Base-by-base conservation (phyloP, 306 rosid species). In the Hylodesmum podocarpum region DNA sequence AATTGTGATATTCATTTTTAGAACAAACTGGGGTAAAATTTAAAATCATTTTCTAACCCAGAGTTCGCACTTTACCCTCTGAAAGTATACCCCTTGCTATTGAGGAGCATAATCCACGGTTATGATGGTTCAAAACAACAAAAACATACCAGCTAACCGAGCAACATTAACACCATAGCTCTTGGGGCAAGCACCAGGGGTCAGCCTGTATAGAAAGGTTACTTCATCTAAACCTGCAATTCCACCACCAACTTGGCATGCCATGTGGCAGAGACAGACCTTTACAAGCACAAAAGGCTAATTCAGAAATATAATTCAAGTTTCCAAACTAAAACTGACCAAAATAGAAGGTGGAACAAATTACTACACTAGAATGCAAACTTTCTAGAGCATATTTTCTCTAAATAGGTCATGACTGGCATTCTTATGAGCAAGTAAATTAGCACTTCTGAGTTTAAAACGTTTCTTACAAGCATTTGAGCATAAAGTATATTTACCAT, bases 81-180 rank as follows among this genome's bases (percentile, higher is more conserved):
- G 16, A 36, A 55, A 37, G 12, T 65, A 39, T 13, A 65, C 27
- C 25, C 27, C 27, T 59, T 14, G 0, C 66, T 28, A 14, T 2
- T 8, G 49, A 8, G 28, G 47, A 64, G 70, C 28, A 19, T 5
- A 36, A 37, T 21, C 33, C 49, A 36, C 13, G 36, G 41, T 31
- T 29, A 15, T 22, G n/a, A 44, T 27, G 57, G 58, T 6, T 64
- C 19, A 74, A 49, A 76, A 36, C 43, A 24, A 50, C 8, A 76
- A 81, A 50, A 6, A 11, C 87, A 49, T 88, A 92, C 97, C 97
- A 67, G 99, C 99, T 87, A 96, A 70, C 62, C 93, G 93, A 18
- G 99, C 97, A 79, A 96, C 92, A 66, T 92, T 92, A 75, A 92
- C 97, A 54, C 97, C 99, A 87, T 92, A 96, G 88, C 99, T 92